phyloP scores from a whole-genome alignment of 164 flowering plant species.

The Chimonanthus salicifolius region DNA sequence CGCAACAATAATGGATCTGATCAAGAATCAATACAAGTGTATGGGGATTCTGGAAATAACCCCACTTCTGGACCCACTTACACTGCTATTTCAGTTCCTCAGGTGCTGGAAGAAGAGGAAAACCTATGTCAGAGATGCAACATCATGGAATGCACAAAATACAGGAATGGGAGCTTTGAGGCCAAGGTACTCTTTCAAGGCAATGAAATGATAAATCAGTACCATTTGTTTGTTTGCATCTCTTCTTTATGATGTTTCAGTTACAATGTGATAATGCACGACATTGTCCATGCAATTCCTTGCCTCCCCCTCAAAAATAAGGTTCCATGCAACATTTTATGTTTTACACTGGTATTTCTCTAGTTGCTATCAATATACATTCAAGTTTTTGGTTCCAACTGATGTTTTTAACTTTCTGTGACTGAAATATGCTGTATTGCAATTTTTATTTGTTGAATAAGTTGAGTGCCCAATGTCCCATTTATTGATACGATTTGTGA shows the following conservation, averaged over 20 bases:
- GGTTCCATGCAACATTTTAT: neutral
- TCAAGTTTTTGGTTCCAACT: neutral
- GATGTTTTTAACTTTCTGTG: neutral
- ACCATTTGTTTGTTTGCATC: neutral
- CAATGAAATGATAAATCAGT: neutral
- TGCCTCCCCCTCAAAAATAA: neutral
- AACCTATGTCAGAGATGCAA: conserved; percentile 17
- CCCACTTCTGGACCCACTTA: conserved; percentile 32
- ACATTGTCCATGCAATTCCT: neutral
- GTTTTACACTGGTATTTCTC: neutral
- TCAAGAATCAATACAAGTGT: conserved; percentile 34
- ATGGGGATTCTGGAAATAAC: conserved; percentile 28
- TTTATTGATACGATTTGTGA: neutral
- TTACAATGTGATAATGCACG: neutral
- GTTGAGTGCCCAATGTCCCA: neutral
- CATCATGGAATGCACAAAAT: conserved; percentile 22
- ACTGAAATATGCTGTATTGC: neutral
- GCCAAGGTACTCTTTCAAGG: conserved; percentile 24
- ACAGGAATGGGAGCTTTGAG: conserved; percentile 18
- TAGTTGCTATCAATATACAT: neutral
- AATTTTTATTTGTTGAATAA: neutral
- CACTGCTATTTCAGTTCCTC: conserved; percentile 32
- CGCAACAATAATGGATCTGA: conserved; percentile 38
- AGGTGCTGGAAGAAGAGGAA: conserved; percentile 29
- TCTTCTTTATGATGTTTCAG: neutral